These are phyloP conservation scores for Ustilago loliicola DNA, from an alignment of 1,284 basidiomycete species.

Conservation along the genomic window DNA sequence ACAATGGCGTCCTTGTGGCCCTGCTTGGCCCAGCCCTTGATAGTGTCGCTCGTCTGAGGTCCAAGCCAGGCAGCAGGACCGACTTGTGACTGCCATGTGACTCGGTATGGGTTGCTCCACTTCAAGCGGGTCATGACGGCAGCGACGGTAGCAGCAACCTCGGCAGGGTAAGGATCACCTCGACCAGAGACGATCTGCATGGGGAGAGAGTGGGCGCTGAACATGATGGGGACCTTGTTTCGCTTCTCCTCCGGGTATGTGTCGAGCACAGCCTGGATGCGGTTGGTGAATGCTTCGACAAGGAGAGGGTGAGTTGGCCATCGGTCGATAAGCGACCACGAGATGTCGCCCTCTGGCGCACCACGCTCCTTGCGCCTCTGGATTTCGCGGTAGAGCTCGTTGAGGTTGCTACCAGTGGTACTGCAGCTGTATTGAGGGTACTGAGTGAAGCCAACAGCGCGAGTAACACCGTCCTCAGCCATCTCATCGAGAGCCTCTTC, in stretches of 20 bases:
- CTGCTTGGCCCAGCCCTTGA: conserved; percentile 90
- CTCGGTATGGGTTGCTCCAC: conserved; percentile 76
- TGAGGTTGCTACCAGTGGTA: conserved; percentile 95
- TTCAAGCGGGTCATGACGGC: conserved; percentile 67
- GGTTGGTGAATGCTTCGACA: conserved; percentile 91
- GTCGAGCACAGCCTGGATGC: conserved; percentile 84
- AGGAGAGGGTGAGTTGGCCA: conserved; percentile 97
- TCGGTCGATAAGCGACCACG: conserved; percentile 98
- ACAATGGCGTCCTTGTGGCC: conserved; percentile 89
- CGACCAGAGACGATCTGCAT: conserved; percentile 77
- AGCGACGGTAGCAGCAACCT: conserved; percentile 87
- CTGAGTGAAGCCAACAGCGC: conserved; percentile 96
- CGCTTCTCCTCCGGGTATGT: conserved; percentile 80
- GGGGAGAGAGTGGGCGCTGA: conserved; percentile 97
- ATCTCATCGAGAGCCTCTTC: conserved; percentile 85
- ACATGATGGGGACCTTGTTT: conserved; percentile 84
- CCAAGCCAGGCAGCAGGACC: conserved; percentile 99
- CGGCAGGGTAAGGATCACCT: conserved; percentile 95
- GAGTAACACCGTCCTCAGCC: conserved; percentile 88
- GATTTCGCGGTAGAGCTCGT: conserved; percentile 83
- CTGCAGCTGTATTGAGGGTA: conserved; percentile 99
- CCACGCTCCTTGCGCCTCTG: conserved; percentile 69
- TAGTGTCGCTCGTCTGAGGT: conserved; percentile 90
- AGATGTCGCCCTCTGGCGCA: conserved; percentile 75
- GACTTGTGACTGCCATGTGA: conserved; percentile 98